Evolutionary conservation across 345 rosid species (phyloP).

Genomic region (Eucalyptus tenuipes): DNA sequence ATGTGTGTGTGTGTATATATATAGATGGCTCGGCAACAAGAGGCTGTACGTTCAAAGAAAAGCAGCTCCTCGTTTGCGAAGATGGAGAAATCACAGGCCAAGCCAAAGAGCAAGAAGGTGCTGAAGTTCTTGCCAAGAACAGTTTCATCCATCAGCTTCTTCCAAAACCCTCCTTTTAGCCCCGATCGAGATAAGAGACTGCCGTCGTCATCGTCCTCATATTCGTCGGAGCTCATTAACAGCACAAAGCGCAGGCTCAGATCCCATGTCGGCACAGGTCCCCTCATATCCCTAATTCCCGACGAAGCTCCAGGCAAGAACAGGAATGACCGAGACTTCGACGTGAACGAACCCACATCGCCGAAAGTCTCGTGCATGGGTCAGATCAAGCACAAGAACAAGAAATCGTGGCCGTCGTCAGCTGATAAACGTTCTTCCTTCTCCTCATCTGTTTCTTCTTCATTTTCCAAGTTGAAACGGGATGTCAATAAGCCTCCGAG

Average conservation of each 20-base stretch:
- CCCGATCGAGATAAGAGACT: constrained; percentile 37
- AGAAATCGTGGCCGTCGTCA: neutral
- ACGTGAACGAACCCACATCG: constrained; percentile 63
- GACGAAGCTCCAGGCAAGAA: constrained; percentile 35
- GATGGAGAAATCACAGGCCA: neutral
- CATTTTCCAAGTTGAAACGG: neutral
- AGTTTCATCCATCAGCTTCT: constrained; percentile 5
- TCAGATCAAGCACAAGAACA: constrained; percentile 62
- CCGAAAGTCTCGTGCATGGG: constrained; percentile 95
- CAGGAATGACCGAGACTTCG: constrained; percentile 1
- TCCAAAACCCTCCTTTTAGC: constrained; percentile 51
- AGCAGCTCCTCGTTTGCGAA: neutral
- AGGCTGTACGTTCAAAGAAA: neutral
- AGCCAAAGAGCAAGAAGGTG: constrained; percentile 16
- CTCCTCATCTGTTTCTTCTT: neutral
- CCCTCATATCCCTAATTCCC: constrained; percentile 54
- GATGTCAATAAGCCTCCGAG: neutral
- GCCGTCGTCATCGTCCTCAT: neutral
- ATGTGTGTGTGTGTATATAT: too few relatives aligned
- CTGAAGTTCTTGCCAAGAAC: constrained; percentile 45
- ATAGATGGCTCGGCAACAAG: neutral
- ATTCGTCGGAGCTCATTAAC: neutral
- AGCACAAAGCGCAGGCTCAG: neutral
- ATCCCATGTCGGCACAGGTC: constrained; percentile 17
- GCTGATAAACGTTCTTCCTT: neutral